phyloP scores from a whole-genome alignment of 106 monocot species.

The Platanthera guangdongensis region DNA sequence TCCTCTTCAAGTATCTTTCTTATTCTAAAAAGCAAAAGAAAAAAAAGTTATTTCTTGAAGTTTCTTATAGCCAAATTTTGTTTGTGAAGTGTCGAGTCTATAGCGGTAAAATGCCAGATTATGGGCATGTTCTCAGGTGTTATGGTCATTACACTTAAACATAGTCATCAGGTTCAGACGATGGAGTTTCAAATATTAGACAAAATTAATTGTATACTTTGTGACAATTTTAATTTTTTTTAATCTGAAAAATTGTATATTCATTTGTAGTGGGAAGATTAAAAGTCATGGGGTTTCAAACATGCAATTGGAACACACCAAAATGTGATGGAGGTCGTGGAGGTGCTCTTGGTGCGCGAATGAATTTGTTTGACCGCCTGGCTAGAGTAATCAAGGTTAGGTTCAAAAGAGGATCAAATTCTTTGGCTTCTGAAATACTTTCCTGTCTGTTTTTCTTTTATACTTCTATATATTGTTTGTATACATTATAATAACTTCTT shows the following conservation, averaged over 20 bases:
- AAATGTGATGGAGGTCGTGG: constrained; percentile 32
- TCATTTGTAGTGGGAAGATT: constrained; percentile 28
- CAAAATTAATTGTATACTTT: neutral
- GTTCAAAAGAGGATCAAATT: neutral
- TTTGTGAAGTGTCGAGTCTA: neutral
- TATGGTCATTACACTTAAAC: neutral
- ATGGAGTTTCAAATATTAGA: neutral
- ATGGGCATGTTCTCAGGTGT: neutral
- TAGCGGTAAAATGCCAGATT: neutral
- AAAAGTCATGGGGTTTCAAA: constrained; percentile 28
- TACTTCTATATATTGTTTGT: neutral
- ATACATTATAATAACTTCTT: constrained; percentile 9
- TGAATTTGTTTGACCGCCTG: constrained; percentile 84
- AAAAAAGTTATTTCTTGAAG: neutral
- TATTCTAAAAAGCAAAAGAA: neutral
- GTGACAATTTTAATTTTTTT: neutral
- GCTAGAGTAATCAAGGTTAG: constrained; percentile 80
- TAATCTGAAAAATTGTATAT: neutral
- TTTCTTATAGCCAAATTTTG: neutral
- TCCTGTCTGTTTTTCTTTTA: neutral
- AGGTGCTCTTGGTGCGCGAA: constrained; percentile 56
- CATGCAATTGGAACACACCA: constrained; percentile 26
- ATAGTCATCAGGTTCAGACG: neutral
- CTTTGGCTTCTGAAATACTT: neutral
- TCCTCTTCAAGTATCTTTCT: neutral